Conservation (phyloP, 768 basidiomycete genomes). For the Leccinum boreale region DNA sequence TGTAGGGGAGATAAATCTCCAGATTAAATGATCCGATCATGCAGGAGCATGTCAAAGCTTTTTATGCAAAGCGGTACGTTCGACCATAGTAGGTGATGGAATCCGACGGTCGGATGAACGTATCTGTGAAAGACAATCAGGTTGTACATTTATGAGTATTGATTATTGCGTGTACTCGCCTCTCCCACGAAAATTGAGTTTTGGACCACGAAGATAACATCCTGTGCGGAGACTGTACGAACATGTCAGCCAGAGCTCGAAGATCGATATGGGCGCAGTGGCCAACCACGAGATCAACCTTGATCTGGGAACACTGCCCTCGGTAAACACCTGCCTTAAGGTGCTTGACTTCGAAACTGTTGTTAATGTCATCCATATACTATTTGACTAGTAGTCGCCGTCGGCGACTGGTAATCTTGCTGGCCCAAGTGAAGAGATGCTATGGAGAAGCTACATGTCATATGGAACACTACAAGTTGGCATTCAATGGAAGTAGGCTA, state of each 20-base stretch:
- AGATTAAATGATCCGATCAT: background rate
- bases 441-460: too few species aligned
- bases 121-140: background rate
- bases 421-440: too few species aligned
- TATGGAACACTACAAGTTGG: too few species aligned
- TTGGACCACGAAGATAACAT: background rate
- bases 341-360: too few species aligned
- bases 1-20: too few species aligned
- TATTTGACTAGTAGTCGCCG: too few species aligned
- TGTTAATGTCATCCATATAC: too few species aligned
- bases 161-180: background rate
- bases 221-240: background rate
- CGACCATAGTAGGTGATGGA: conserved; percentile 2
- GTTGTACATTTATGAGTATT: background rate
- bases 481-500: too few species aligned
- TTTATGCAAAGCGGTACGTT: conserved; percentile 3
- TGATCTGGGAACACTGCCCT: background rate
- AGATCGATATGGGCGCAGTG: background rate
- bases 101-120: background rate
- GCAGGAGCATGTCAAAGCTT: conserved; percentile 11
- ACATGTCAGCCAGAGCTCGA: background rate
- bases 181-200: background rate
- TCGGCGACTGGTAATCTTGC: too few species aligned
- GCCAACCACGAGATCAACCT: background rate
- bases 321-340: background rate